These are phyloP conservation scores for Podospora bellae-mahoneyi DNA, from an alignment of 495 filamentous ascomycete species.

Conservation along the genomic window DNA sequence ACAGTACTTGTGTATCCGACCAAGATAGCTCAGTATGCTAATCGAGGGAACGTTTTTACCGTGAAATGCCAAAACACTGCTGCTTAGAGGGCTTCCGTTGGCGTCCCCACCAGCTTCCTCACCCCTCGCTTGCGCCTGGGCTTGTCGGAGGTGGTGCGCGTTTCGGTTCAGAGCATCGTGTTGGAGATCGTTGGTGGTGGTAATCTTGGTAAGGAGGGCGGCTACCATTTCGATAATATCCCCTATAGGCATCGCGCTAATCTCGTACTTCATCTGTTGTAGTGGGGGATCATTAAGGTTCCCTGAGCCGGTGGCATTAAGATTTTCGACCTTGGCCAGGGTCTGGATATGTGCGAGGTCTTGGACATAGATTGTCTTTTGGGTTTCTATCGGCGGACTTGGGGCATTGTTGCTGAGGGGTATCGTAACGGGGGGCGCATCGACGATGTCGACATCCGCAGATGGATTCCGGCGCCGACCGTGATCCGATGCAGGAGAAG, in stretches of 20 bases:
- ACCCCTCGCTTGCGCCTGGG: constrained; percentile 37
- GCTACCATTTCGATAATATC: constrained; percentile 99
- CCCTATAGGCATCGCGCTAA: constrained; percentile 93
- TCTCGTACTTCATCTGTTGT: constrained; percentile 74
- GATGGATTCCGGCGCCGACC: constrained; percentile 24
- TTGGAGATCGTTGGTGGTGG: constrained; percentile 91
- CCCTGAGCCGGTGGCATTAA: constrained; percentile 44
- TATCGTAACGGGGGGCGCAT: constrained; percentile 21
- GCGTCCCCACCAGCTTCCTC: constrained; percentile 57
- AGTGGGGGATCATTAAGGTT: constrained; percentile 48
- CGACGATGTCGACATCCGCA: constrained; percentile 15
- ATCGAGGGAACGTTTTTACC: constrained; percentile 98
- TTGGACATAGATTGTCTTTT: constrained; percentile 64
- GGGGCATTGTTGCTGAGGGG: constrained; percentile 13
- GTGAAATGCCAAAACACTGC: constrained; percentile 95
- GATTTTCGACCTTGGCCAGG: constrained; percentile 72
- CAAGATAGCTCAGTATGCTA: constrained; percentile 92
- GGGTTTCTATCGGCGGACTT: constrained; percentile 26
- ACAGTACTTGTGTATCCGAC: constrained; percentile 97
- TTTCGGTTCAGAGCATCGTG: constrained; percentile 64
- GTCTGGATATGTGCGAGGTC: constrained; percentile 87
- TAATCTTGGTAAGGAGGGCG: constrained; percentile 96
- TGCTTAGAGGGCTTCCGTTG: constrained; percentile 72
- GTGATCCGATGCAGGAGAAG: constrained; percentile 60
- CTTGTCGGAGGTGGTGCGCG: constrained; percentile 46